Evolutionary conservation across 176 grass and related monocot genomes (phyloP).

Genomic region (Oryza glumipatula): DNA sequence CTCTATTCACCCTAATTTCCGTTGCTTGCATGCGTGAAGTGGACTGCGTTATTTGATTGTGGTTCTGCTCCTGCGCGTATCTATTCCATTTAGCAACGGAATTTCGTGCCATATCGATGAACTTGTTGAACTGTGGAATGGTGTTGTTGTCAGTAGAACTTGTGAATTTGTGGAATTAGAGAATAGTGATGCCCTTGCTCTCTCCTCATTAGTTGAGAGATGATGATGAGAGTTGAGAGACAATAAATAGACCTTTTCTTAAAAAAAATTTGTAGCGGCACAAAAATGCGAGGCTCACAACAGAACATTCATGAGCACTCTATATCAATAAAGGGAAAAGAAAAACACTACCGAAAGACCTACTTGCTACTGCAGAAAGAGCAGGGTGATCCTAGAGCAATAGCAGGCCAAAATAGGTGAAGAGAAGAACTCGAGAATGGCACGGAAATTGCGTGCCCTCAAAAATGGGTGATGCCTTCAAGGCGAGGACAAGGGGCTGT

Average conservation of each 20-base stretch:
- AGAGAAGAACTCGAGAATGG: neutral
- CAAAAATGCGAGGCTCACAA: conserved; percentile 34
- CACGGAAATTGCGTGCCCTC: conserved; percentile 14
- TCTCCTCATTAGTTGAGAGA: neutral
- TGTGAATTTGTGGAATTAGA: neutral
- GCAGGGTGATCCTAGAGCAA: conserved; percentile 29
- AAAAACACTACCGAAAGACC: neutral
- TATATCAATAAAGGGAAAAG: conserved; percentile 26
- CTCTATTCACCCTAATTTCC: neutral
- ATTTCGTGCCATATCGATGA: neutral
- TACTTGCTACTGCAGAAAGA: conserved; percentile 36
- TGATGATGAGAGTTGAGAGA: neutral
- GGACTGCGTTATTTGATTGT: neutral
- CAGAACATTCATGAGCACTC: conserved; percentile 41
- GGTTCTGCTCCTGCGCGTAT: neutral
- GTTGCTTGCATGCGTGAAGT: neutral
- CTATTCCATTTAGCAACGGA: neutral
- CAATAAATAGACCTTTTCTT: neutral
- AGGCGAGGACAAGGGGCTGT: neutral
- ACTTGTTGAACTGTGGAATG: neutral
- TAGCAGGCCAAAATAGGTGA: neutral
- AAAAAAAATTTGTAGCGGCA: neutral
- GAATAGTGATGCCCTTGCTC: neutral
- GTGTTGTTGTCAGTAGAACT: neutral
- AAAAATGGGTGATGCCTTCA: conserved; percentile 25